Conservation (phyloP, 345 rosid genomes). For the Physaria fendleri region DNA sequence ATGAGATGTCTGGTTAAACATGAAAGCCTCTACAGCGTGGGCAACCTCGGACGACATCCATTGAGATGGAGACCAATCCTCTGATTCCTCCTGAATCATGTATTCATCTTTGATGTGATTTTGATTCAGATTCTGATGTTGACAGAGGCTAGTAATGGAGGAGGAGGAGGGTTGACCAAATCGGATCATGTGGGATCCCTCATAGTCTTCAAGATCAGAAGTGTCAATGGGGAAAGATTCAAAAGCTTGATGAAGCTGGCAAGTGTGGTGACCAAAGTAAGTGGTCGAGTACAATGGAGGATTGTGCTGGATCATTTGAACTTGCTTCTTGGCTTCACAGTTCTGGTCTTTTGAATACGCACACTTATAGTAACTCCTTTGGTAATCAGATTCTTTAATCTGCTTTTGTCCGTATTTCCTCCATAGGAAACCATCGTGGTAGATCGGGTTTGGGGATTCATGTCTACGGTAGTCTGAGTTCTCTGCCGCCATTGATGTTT, state of each 20-base stretch:
- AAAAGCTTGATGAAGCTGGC: slow-evolving; percentile 28
- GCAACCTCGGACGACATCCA: slow-evolving; percentile 28
- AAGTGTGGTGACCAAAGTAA: slow-evolving; percentile 45
- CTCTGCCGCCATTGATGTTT: slow-evolving; percentile 29
- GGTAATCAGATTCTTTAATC: slow-evolving; percentile 36
- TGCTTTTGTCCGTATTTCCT: slow-evolving; percentile 56
- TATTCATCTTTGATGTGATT: background rate
- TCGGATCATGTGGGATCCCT: slow-evolving; percentile 25
- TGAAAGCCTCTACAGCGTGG: slow-evolving; percentile 20
- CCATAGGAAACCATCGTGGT: slow-evolving; percentile 49
- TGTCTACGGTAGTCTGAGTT: slow-evolving; percentile 23
- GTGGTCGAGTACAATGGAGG: slow-evolving; percentile 41
- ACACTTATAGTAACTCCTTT: slow-evolving; percentile 52
- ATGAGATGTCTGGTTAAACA: slow-evolving; percentile 24
- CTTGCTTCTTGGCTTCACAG: slow-evolving; percentile 51
- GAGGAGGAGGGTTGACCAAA: slow-evolving; percentile 16
- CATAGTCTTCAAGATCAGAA: slow-evolving; percentile 7
- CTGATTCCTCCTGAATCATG: background rate
- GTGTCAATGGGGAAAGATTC: slow-evolving; percentile 5
- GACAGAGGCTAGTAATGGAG: background rate
- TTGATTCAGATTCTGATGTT: background rate
- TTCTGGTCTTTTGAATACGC: slow-evolving; percentile 43
- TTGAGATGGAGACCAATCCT: slow-evolving; percentile 14
- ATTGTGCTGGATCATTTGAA: slow-evolving; percentile 32
- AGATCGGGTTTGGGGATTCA: slow-evolving; percentile 20